Percentiles rank a stretch among this genome's conserved stretches.
phyloP scores from a whole-genome alignment of 2,329 filamentous ascomycete genomes.

The Scopulariopsis brevicaulis region DNA sequence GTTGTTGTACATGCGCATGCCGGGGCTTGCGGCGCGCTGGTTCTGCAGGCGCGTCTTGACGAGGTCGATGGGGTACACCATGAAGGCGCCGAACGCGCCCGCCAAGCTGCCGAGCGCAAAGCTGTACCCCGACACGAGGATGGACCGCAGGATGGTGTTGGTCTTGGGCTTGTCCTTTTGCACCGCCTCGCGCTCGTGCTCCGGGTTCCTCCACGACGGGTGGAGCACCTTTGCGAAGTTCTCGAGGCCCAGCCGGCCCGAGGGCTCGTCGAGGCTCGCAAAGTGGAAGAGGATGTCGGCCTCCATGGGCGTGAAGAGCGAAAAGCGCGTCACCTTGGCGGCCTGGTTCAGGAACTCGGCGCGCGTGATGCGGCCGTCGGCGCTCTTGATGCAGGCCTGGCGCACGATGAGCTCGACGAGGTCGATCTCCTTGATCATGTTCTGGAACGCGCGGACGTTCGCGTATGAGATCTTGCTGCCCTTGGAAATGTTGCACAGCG shows the following conservation, averaged over 20 bases:
- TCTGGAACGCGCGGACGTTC: slow-evolving; percentile 95
- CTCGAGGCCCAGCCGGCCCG: slow-evolving; percentile 66
- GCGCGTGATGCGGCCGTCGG: slow-evolving; percentile 86
- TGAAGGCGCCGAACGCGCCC: slow-evolving; percentile 95
- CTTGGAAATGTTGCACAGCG: slow-evolving; percentile 86
- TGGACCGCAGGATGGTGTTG: slow-evolving; percentile 40
- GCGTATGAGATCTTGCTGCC: slow-evolving; percentile 95
- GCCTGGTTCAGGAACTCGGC: slow-evolving; percentile 93
- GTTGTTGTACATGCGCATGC: slow-evolving; percentile 90
- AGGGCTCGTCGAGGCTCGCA: slow-evolving; percentile 81
- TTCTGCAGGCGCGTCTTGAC: slow-evolving; percentile 99
- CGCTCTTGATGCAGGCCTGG: slow-evolving; percentile 71
- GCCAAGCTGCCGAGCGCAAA: slow-evolving; percentile 83
- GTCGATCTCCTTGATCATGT: slow-evolving; percentile 96
- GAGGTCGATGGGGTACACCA: slow-evolving; percentile 98
- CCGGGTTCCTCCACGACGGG: slow-evolving; percentile 69
- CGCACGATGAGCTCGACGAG: slow-evolving; percentile 88
- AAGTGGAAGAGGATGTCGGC: slow-evolving; percentile 98
- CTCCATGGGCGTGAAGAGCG: slow-evolving; percentile 96
- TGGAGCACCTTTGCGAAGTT: slow-evolving; percentile 96
- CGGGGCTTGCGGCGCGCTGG: slow-evolving; percentile 72
- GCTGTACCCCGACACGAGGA: slow-evolving; percentile 68
- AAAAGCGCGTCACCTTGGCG: slow-evolving; percentile 82
- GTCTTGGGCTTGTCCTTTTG: slow-evolving; percentile 16
- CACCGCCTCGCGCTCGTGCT: slow-evolving; percentile 34